A percentile compares a stretch with the other conserved stretches of the same genome.
phyloP scores from a whole-genome alignment of 2,329 filamentous ascomycete species.

The Colletotrichum salicis region DNA sequence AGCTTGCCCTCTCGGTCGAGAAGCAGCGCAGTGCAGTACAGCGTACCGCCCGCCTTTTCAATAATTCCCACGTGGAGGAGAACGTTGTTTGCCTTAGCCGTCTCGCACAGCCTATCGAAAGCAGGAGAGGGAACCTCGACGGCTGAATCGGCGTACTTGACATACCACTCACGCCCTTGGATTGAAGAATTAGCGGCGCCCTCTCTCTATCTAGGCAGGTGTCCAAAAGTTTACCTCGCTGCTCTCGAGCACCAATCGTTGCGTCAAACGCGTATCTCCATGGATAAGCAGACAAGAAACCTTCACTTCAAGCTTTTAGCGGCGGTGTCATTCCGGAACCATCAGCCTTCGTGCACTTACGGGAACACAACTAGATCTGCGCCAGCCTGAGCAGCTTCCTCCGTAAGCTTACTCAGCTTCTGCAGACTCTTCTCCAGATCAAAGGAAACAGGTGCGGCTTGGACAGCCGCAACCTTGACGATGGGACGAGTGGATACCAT shows the following conservation, averaged over 20 bases:
- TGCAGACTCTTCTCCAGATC: slow-evolving; percentile 48
- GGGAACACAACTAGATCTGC: slow-evolving; percentile 54
- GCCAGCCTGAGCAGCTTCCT: slow-evolving; percentile 47
- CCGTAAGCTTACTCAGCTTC: slow-evolving; percentile 47
- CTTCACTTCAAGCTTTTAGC: slow-evolving; percentile 41
- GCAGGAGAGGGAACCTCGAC: slow-evolving; percentile 51
- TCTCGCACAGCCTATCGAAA: slow-evolving; percentile 45
- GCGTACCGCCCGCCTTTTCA: slow-evolving; percentile 52
- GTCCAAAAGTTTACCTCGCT: slow-evolving; percentile 43
- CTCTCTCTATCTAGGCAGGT: neutral
- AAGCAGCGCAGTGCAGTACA: slow-evolving; percentile 53
- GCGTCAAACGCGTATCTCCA: slow-evolving; percentile 55
- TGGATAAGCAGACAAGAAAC: slow-evolving; percentile 53
- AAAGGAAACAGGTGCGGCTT: slow-evolving; percentile 53
- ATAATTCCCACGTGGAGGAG: slow-evolving; percentile 52
- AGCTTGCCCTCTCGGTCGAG: slow-evolving; percentile 49
- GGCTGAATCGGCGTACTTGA: slow-evolving; percentile 51
- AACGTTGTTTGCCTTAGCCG: slow-evolving; percentile 48
- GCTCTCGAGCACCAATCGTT: slow-evolving; percentile 53
- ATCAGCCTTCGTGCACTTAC: slow-evolving; percentile 41
- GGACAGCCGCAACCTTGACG: slow-evolving; percentile 52
- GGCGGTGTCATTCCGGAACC: neutral
- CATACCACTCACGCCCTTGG: slow-evolving; percentile 53
- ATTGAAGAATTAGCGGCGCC: neutral
- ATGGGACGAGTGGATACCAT: slow-evolving; percentile 34